Percentiles rank a stretch among this genome's conserved stretches.
phyloP scores from a whole-genome alignment of 2,329 filamentous ascomycete species.

The Exophiala oligosperma region DNA sequence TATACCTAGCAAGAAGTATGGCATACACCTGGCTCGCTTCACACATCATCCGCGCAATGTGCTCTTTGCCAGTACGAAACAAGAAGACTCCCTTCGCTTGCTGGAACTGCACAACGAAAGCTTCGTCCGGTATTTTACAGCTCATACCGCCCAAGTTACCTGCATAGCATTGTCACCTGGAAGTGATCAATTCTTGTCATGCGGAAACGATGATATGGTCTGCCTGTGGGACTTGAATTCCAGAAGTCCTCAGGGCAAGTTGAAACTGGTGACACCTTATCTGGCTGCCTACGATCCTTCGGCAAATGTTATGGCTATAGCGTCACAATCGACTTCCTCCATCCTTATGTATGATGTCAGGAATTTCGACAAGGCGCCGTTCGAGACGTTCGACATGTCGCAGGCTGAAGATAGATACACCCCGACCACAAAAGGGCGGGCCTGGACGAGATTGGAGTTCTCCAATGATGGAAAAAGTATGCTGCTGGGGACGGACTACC shows the following conservation, averaged over 20 bases:
- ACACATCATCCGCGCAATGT: slow-evolving; percentile 89
- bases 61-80: slow-evolving; percentile 92
- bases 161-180: slow-evolving; percentile 80
- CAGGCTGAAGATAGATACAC: slow-evolving; percentile 56
- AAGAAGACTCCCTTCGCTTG: slow-evolving; percentile 85
- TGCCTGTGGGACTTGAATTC: slow-evolving; percentile 86
- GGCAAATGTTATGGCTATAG: slow-evolving; percentile 86
- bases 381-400: slow-evolving; percentile 77
- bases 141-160: slow-evolving; percentile 83
- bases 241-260: slow-evolving; percentile 73
- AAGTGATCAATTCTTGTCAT: slow-evolving; percentile 88
- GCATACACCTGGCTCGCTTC: slow-evolving; percentile 89
- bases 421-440: slow-evolving; percentile 47
- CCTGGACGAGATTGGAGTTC: slow-evolving; percentile 90
- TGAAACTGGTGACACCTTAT: slow-evolving; percentile 78
- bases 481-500: slow-evolving; percentile 78
- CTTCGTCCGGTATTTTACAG: slow-evolving; percentile 94
- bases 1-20: slow-evolving; percentile 93
- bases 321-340: slow-evolving; percentile 73
- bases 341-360: slow-evolving; percentile 90
- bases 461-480: slow-evolving; percentile 92
- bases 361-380: slow-evolving; percentile 90
- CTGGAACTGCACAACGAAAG: slow-evolving; percentile 88
- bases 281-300: slow-evolving; percentile 90
- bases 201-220: slow-evolving; percentile 85